Conservation (phyloP, 2,329 filamentous ascomycete genomes). For the Nectriaceae sp. region DNA sequence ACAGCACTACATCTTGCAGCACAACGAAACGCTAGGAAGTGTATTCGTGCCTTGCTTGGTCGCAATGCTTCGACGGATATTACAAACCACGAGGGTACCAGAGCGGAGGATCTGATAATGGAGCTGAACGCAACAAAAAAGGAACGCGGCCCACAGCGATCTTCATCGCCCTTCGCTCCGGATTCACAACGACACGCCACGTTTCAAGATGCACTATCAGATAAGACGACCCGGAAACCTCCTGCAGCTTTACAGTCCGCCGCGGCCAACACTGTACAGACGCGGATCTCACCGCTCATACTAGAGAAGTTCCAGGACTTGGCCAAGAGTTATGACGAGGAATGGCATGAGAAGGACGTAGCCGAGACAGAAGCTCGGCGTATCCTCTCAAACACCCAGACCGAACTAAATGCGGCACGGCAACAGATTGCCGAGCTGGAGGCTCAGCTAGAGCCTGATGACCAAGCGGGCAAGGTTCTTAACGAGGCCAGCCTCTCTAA, state of each 20-base stretch:
- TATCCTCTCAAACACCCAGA: conserved; percentile 66
- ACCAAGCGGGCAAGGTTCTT: conserved; percentile 50
- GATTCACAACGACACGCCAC: conserved; percentile 59
- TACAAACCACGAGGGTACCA: conserved; percentile 77
- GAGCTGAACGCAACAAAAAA: conserved; percentile 70
- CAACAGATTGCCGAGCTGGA: conserved; percentile 62
- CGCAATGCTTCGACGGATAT: conserved; percentile 84
- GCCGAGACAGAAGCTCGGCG: conserved; percentile 68
- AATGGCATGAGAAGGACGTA: conserved; percentile 72
- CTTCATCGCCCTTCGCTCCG: conserved; percentile 71
- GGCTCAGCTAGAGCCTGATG: conserved; percentile 55
- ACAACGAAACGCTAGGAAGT: conserved; percentile 84
- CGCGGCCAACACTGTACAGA: conserved; percentile 69
- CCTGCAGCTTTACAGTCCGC: conserved; percentile 56
- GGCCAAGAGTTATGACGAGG: conserved; percentile 70
- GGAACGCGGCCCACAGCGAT: conserved; percentile 69
- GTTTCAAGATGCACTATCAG: conserved; percentile 52
- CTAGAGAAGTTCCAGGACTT: conserved; percentile 73
- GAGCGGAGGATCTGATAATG: conserved; percentile 82
- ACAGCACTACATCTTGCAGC: conserved; percentile 78
- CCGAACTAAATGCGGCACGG: conserved; percentile 63
- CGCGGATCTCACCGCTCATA: conserved; percentile 68
- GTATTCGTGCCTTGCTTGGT: conserved; percentile 75
- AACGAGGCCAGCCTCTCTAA: conserved; percentile 53
- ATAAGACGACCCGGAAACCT: conserved; percentile 43